Conservation (phyloP, 495 filamentous ascomycete species). For the Rhizodiscina lignyota region DNA sequence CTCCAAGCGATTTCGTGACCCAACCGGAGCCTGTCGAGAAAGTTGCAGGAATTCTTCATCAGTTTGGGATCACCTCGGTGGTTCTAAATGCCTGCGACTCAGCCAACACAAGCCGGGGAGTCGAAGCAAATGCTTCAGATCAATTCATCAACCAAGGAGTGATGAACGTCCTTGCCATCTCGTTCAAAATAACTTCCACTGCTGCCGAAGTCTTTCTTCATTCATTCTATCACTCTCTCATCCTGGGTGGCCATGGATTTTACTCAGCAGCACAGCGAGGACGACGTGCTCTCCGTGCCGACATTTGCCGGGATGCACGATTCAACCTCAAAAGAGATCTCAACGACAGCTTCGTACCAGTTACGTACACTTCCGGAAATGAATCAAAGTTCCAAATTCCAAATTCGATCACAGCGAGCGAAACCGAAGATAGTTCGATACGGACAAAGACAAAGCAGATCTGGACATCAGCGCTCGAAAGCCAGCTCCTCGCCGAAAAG, state of each 20-base stretch:
- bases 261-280: background rate
- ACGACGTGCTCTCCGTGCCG: background rate
- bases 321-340: background rate
- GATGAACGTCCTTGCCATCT: background rate
- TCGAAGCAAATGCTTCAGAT: background rate
- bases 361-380: background rate
- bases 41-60: background rate
- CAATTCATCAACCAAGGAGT: background rate
- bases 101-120: background rate
- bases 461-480: background rate
- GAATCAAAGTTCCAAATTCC: background rate
- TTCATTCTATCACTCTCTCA: background rate
- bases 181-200: background rate
- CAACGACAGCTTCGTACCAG: background rate
- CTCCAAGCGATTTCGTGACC: background rate
- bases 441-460: background rate
- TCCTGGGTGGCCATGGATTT: background rate
- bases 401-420: background rate
- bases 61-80: background rate
- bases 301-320: background rate
- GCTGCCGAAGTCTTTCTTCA: background rate
- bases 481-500: no score
- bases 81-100: slow-evolving; percentile 2
- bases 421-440: no score
- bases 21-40: background rate